Percentiles rank a stretch among this genome's conserved stretches.
Evolutionary conservation across 1,139 yeast genomes (phyloP).

Genomic region (Magnusiomyces ingens): DNA sequence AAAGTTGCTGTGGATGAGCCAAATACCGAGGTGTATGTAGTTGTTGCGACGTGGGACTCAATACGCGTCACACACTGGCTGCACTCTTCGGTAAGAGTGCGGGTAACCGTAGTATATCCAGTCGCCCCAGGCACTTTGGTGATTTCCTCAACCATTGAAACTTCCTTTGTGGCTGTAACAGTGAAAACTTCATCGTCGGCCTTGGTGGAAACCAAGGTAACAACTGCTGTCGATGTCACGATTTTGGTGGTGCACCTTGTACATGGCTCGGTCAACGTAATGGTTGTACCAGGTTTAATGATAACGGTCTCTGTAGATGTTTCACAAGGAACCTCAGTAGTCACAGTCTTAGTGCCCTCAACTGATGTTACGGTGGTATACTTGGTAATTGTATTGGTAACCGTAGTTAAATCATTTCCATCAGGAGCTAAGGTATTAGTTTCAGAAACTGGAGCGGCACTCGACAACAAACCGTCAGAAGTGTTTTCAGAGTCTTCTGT

Average conservation of each 20-base stretch:
- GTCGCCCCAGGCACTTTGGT: neutral
- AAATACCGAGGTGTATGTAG: neutral
- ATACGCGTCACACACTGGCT: neutral
- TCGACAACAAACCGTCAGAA: too few relatives aligned
- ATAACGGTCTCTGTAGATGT: neutral
- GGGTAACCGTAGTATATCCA: neutral
- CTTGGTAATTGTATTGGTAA: too few relatives aligned
- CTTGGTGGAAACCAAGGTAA: neutral
- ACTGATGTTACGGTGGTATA: too few relatives aligned
- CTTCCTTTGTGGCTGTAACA: neutral
- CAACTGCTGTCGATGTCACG: neutral
- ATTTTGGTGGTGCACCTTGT: neutral
- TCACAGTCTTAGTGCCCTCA: too few relatives aligned
- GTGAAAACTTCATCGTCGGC: neutral
- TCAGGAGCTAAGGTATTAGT: too few relatives aligned
- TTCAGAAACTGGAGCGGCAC: too few relatives aligned
- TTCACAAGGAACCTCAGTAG: too few relatives aligned
- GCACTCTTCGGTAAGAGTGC: neutral
- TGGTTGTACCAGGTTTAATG: neutral
- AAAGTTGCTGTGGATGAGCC: neutral
- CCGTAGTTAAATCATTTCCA: too few relatives aligned
- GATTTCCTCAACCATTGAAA: neutral
- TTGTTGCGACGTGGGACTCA: neutral
- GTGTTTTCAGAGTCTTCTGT: too few relatives aligned
- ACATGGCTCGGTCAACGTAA: neutral